These are phyloP conservation scores for Thraustochytrium sp. DNA, from an alignment of 352 stramenopile genomes.

Conservation along the genomic window DNA sequence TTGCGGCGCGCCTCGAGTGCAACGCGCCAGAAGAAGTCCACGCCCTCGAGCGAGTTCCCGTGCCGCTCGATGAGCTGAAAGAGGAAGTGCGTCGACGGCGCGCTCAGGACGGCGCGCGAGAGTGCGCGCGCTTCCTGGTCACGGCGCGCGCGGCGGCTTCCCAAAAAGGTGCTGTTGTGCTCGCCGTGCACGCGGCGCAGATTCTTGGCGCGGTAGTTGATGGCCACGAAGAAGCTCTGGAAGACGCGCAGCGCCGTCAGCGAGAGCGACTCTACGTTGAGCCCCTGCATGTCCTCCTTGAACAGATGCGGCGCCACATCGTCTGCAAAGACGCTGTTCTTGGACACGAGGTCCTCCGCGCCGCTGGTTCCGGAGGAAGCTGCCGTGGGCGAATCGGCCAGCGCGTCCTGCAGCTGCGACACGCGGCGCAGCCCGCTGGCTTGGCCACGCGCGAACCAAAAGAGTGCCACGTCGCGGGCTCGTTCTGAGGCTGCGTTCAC, in stretches of 20 bases:
- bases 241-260: slow-evolving; percentile 13
- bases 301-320: background rate
- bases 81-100: background rate
- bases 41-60: background rate
- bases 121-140: slow-evolving; percentile 23
- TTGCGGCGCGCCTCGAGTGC: slow-evolving; percentile 11
- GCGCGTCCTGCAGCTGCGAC: background rate
- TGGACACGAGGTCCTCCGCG: background rate
- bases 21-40: slow-evolving; percentile 10
- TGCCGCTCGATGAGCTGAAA: slow-evolving; percentile 21
- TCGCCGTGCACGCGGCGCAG: background rate
- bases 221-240: slow-evolving; percentile 35
- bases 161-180: slow-evolving; percentile 5
- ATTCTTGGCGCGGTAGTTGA: slow-evolving; percentile 20
- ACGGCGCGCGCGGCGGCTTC: background rate
- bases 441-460: background rate
- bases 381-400: background rate
- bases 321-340: slow-evolving; percentile 24
- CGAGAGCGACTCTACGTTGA: background rate
- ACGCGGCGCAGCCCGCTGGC: slow-evolving; percentile 2
- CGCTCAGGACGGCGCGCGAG: background rate
- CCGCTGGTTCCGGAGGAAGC: background rate
- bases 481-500: background rate
- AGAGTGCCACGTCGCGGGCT: background rate
- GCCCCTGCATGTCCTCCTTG: background rate